These are phyloP conservation scores for Vigna reflexopilosa DNA, from an alignment of 306 rosid genomes.

Conservation along the genomic window DNA sequence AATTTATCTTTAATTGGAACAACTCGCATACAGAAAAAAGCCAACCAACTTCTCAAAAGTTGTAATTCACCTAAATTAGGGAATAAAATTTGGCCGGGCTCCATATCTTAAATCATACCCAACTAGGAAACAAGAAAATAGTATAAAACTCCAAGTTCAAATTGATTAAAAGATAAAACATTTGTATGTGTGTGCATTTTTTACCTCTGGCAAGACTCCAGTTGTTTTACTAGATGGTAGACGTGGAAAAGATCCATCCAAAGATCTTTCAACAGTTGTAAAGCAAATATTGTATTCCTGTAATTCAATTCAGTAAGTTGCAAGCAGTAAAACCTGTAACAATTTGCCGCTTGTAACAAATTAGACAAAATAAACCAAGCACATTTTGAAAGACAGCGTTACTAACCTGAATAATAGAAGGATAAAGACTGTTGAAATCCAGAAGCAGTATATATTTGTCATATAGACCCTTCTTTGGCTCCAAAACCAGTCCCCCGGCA, in stretches of 20 bases:
- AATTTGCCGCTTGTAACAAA: slow-evolving; percentile 8
- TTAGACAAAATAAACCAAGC: slow-evolving; percentile 30
- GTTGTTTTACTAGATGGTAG: slow-evolving; percentile 71
- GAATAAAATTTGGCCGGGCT: background rate
- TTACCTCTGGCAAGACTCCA: slow-evolving; percentile 98
- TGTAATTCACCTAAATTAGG: background rate
- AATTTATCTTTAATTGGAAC: background rate
- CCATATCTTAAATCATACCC: background rate
- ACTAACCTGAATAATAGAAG: slow-evolving; percentile 96
- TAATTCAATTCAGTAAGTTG: slow-evolving; percentile 42
- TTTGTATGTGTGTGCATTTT: slow-evolving; percentile 21
- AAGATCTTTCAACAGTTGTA: slow-evolving; percentile 87
- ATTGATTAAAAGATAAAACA: slow-evolving; percentile 22
- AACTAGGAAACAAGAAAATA: slow-evolving; percentile 5
- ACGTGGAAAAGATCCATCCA: slow-evolving; percentile 70
- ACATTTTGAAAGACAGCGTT: slow-evolving; percentile 16
- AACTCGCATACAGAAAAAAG: slow-evolving; percentile 13
- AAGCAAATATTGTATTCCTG: slow-evolving; percentile 98
- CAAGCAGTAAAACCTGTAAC: slow-evolving; percentile 34
- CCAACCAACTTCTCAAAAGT: background rate
- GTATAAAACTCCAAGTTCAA: slow-evolving; percentile 23
- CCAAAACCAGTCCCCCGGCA: slow-evolving; percentile 97
- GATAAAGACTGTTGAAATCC: slow-evolving; percentile 98
- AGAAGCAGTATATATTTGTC: slow-evolving; percentile 90
- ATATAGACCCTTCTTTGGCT: slow-evolving; percentile 95